Evolutionary conservation across 1,284 basidiomycete genomes (phyloP).

Genomic region (Pseudozyma tsukubaensis): DNA sequence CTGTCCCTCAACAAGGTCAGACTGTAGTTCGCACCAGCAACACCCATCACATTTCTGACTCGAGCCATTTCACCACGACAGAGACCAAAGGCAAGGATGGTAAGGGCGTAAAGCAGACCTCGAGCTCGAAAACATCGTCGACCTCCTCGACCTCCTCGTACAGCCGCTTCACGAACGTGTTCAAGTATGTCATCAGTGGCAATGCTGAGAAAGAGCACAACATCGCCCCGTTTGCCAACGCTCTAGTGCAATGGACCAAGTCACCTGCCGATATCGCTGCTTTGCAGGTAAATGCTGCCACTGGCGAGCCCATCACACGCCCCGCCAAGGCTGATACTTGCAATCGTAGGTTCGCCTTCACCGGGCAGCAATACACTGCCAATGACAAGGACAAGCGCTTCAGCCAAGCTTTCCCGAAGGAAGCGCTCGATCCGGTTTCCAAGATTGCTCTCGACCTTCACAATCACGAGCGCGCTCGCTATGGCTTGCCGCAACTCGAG

Average conservation of each 20-base stretch:
- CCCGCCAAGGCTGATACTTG: constrained; percentile 34
- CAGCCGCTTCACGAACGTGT: constrained; percentile 22
- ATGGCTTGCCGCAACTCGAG: constrained; percentile 22
- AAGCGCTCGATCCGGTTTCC: constrained; percentile 26
- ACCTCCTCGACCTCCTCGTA: constrained; percentile 21
- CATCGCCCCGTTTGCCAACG: constrained; percentile 27
- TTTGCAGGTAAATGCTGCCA: constrained; percentile 3
- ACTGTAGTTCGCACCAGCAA: constrained; percentile 8
- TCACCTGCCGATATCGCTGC: constrained; percentile 1
- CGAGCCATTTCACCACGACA: constrained; percentile 2
- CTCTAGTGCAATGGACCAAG: constrained; percentile 30
- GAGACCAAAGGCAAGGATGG: constrained; percentile 7
- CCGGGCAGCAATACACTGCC: constrained; percentile 11
- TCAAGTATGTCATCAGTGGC: constrained; percentile 29
- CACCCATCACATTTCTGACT: background rate
- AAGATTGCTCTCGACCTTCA: constrained; percentile 40
- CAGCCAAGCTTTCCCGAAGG: constrained; percentile 11
- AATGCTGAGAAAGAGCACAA: constrained; percentile 18
- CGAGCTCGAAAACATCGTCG: constrained; percentile 4
- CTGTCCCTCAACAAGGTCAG: background rate
- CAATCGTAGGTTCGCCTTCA: constrained; percentile 41
- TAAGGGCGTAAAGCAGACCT: background rate
- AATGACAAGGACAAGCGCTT: constrained; percentile 27
- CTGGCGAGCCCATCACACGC: constrained; percentile 22
- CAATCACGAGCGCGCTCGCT: constrained; percentile 36